Conservation (phyloP, 192 early-diverging fungal species). For the Paraglomus occultum region DNA sequence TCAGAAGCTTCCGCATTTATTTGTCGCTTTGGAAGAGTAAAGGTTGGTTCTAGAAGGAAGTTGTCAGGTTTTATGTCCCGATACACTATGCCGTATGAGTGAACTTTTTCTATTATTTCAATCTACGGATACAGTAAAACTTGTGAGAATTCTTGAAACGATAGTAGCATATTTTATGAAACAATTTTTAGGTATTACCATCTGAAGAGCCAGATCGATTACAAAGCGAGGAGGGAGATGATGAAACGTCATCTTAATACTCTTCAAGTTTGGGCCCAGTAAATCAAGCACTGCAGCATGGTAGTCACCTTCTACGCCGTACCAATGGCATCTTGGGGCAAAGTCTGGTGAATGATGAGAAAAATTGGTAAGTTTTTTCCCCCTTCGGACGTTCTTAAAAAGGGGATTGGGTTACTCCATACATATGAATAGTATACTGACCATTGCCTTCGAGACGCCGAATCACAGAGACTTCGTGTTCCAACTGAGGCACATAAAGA, state of each 20-base stretch:
- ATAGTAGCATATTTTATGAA: too few relatives aligned
- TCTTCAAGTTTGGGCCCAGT: conserved; percentile 55
- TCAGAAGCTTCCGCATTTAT: conserved; percentile 28
- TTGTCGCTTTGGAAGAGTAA: conserved; percentile 31
- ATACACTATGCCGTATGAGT: conserved; percentile 58
- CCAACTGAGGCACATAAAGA: conserved; percentile 46
- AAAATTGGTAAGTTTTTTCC: too few relatives aligned
- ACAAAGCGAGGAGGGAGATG: conserved; percentile 44
- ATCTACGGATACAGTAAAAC: conserved; percentile 32
- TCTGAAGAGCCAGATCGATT: conserved; percentile 51
- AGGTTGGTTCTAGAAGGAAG: conserved; percentile 52
- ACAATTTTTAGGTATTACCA: too few relatives aligned
- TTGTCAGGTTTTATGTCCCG: conserved; percentile 66
- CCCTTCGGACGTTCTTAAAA: conserved; percentile 9
- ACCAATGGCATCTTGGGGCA: conserved; percentile 53
- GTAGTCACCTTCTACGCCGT: conserved; percentile 48
- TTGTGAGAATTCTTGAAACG: too few relatives aligned
- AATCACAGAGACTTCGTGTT: conserved; percentile 48
- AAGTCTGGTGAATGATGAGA: conserved; percentile 38
- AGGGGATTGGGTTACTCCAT: not conserved
- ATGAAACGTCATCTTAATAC: conserved; percentile 41
- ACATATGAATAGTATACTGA: conserved; percentile 37
- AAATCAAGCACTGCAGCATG: conserved; percentile 55
- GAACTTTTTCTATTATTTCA: conserved; percentile 49
- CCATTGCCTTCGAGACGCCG: conserved; percentile 45